Evolutionary conservation across 2,329 filamentous ascomycete species (phyloP), one percentile per base, ranked within the genome.

Genomic region (Rutstroemia sp.): DNA sequence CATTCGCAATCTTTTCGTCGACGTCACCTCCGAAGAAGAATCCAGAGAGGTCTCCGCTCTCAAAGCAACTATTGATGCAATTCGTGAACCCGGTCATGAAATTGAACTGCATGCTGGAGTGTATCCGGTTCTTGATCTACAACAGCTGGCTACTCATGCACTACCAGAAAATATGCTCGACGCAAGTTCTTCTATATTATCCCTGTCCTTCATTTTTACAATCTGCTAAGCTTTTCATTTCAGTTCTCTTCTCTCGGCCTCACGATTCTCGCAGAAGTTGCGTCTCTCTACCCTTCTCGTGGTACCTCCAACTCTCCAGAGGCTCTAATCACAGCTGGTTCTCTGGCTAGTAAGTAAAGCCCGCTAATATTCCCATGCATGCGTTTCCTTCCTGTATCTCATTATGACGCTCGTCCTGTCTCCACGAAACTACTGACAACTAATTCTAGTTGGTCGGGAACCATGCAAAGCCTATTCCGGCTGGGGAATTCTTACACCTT

Each of bases 91-190:
- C 4, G 73, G 71, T 38, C 74, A 78, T 50, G 70, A 66, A 3
- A 75, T 90, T 25, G 88, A 91, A 67, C 74, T 90, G 2, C 88
- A 92, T 68, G 87, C 88, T 0, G 88, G 87, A 30, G 86, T 89
- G 2, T 92, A 92, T 67, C 82, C 88, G 0, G 76, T 84, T 3
- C 78, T 92, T 8, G 89, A 94, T 69, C 75, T 92, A 64, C 89
- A 94, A 69, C 89, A 94, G 69, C 75, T 92, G 2, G 83, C 87
- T 1, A 89, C 88, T 0, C 81, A 86, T 64, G 84, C 87, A 4
- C 71, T 79, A 0, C 75, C 77, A 3, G 64, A 69, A 0, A 62
- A 62, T 9, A 14, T 52, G 34, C n/a, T 56, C 14, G 18, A 8
- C 14, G 53, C 44, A 50, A 38, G 53, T 14, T 25, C 23, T 23